Percentiles rank a stretch among this genome's conserved stretches.
phyloP scores from a whole-genome alignment of 208 protist species.

The Trichomonas tenax region DNA sequence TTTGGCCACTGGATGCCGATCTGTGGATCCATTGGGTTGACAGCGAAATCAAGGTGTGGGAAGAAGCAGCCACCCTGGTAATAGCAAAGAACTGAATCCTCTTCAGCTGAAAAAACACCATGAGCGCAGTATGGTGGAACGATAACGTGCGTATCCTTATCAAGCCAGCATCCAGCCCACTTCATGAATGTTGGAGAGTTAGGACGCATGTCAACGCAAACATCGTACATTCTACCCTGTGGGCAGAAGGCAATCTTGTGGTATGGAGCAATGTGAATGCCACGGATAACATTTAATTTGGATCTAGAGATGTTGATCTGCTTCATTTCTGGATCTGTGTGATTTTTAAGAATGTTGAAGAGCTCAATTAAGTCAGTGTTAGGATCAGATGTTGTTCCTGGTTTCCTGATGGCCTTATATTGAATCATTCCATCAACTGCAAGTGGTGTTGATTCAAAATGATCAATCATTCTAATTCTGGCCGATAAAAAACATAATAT shows the following conservation, averaged over 20 bases:
- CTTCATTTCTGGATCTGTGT: background rate
- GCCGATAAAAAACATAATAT: too few species aligned
- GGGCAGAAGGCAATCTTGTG: background rate
- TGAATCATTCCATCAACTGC: background rate
- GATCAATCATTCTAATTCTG: background rate
- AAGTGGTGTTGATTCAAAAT: background rate
- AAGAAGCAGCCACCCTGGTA: background rate
- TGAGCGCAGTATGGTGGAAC: background rate
- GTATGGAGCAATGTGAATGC: background rate
- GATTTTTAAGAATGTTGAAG: background rate
- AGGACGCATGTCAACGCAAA: background rate
- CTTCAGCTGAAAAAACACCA: background rate
- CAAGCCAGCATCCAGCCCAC: background rate
- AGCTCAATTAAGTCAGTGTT: background rate
- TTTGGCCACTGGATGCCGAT: background rate
- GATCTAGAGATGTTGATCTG: background rate
- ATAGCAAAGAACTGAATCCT: background rate
- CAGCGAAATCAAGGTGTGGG: background rate
- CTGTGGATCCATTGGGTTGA: background rate
- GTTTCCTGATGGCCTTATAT: background rate
- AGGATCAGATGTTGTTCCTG: background rate
- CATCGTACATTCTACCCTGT: background rate
- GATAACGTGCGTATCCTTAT: background rate
- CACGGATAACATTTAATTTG: background rate
- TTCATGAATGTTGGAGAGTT: background rate